Conservation (phyloP, 306 rosid genomes). For the Cucurbita argyrosperma region DNA sequence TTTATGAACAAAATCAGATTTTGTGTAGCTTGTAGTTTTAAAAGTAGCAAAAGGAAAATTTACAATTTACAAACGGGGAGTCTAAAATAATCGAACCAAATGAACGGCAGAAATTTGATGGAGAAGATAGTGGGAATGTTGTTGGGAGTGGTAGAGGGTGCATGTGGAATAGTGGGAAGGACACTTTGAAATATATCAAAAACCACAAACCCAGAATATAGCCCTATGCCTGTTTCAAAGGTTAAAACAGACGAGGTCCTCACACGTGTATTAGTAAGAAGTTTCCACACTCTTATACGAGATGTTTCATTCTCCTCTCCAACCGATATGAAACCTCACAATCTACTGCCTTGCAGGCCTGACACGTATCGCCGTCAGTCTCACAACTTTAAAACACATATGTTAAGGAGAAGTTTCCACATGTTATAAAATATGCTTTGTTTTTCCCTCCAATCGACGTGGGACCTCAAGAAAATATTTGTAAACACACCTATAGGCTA, state of each 20-base stretch:
- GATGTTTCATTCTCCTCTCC: too few species aligned
- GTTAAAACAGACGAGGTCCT: neutral
- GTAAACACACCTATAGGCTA: neutral
- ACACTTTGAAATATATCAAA: neutral
- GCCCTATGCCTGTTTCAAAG: neutral
- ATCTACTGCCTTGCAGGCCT: fast-evolving
- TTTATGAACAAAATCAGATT: too few species aligned
- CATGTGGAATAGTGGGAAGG: conserved; percentile 13
- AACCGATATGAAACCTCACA: too few species aligned
- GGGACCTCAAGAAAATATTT: neutral
- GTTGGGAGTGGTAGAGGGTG: conserved; percentile 17
- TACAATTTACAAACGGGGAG: neutral
- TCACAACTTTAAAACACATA: too few species aligned
- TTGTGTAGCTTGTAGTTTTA: too few species aligned
- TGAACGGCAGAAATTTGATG: neutral
- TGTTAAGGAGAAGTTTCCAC: too few species aligned
- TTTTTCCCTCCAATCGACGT: too few species aligned
- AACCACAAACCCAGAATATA: neutral
- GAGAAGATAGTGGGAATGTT: conserved; percentile 13
- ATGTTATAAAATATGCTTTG: too few species aligned
- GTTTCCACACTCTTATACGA: too few species aligned
- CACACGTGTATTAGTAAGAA: too few species aligned
- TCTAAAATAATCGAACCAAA: neutral
- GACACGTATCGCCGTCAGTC: too few species aligned
- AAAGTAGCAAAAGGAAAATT: neutral